Evolutionary conservation across 495 filamentous ascomycete species (phyloP), one percentile per base, ranked within the genome.

Genomic region (Arthonia radiata): DNA sequence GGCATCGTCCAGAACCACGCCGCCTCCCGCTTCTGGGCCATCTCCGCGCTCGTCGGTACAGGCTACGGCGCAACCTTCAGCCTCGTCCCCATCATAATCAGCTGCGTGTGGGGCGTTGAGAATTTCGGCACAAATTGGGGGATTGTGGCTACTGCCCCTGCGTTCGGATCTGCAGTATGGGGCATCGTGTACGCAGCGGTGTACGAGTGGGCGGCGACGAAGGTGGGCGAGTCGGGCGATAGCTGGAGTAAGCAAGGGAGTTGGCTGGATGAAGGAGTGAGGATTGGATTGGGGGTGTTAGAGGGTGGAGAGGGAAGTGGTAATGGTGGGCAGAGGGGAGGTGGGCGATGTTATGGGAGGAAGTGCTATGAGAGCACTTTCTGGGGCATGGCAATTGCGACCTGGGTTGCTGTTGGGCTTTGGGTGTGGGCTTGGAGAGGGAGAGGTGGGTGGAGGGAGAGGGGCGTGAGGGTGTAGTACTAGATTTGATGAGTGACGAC

Each of bases 71-170:
- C 80, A 15, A 64, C 76, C 21, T 97, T 97, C 51, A 73, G 67
- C 21, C 60, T 97, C 9, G 65, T 69, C 0, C 86, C 86, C 3
- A 92, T 93, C 40, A 73, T 93, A 33, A 68, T 93, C 36, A 73
- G 64, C 28, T 77, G 92, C 14, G 81, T 94, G 24, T 97, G 86
- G 86, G 86, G 86, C 18, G 80, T 91, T 2, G 78, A 92, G 51
- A 97, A 94, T 47, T 94, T 94, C 45, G 86, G 77, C 32, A 97
- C 86, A 2, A 94, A 97, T 38, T 97, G 83, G 71, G 86, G 86
- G 9, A 79, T 93, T 32, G 69, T 97, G 10, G 77, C 77, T 18
- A 76, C 89, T 53, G 71, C 81, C 26, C 86, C 86, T 5, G 86
- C 82, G 1, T 45, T 64, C 2, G 83, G 83, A 0, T 79, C 81